Evolutionary conservation across 805 yeast species (phyloP).

Genomic region (Hanseniaspora mollemarum): DNA sequence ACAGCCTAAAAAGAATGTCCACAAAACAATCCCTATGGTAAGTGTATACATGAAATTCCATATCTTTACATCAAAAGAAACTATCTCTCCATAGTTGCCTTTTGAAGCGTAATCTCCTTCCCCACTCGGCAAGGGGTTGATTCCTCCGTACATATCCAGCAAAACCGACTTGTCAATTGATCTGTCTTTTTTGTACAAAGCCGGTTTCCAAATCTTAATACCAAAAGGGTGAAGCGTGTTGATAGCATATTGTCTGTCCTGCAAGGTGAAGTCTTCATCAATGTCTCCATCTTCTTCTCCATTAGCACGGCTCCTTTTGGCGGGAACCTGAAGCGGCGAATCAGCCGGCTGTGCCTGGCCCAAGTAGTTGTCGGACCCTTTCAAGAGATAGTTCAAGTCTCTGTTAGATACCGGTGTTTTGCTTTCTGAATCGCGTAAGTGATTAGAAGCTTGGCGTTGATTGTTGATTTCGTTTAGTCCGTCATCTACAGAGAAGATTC

Average conservation of each 20-base stretch:
- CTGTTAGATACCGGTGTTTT: conserved; percentile 32
- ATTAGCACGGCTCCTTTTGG: background rate
- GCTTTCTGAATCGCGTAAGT: conserved; percentile 41
- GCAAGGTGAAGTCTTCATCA: conserved; percentile 70
- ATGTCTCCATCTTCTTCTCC: conserved; percentile 29
- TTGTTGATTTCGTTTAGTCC: conserved; percentile 57
- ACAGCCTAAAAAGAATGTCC: conserved; percentile 39
- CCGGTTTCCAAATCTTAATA: conserved; percentile 97
- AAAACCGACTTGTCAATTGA: conserved; percentile 87
- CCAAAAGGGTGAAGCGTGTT: conserved; percentile 97
- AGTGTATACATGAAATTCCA: conserved; percentile 65
- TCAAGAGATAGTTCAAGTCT: background rate
- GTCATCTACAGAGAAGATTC: conserved; percentile 69
- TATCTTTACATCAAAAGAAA: conserved; percentile 34
- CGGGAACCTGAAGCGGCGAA: background rate
- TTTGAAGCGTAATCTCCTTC: too few species aligned
- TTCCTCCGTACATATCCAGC: conserved; percentile 79
- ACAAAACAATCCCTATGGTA: conserved; percentile 58
- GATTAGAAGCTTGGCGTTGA: conserved; percentile 56
- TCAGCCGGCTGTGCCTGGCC: background rate
- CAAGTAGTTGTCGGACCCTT: background rate
- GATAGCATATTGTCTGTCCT: conserved; percentile 92
- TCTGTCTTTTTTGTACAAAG: conserved; percentile 81
- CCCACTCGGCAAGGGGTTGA: too few species aligned
- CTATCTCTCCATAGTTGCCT: conserved; percentile 20